phyloP scores from a whole-genome alignment of 2,329 filamentous ascomycete species.

The Coleophoma eucalyptorum region DNA sequence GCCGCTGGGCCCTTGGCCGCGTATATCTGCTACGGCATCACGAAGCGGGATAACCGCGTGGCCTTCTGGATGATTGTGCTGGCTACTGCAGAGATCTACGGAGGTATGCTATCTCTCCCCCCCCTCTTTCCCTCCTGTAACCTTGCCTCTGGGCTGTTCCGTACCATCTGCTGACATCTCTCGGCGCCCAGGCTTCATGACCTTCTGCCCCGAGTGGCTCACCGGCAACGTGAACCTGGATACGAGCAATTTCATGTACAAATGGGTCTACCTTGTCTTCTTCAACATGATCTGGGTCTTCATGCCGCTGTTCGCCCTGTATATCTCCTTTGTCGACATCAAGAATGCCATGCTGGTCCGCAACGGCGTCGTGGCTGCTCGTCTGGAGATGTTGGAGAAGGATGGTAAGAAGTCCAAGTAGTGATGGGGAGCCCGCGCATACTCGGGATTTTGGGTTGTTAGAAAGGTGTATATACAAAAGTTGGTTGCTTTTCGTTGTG shows the following conservation, averaged over 20 bases:
- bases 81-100: conserved; percentile 64
- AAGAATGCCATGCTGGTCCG: conserved; percentile 46
- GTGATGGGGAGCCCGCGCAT: too few relatives aligned
- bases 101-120: conserved; percentile 46
- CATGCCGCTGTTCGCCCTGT: conserved; percentile 57
- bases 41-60: conserved; percentile 47
- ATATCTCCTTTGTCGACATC: conserved; percentile 51
- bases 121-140: background rate
- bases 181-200: conserved; percentile 55
- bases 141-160: background rate
- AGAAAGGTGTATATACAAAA: too few relatives aligned
- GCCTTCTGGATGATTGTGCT: conserved; percentile 62
- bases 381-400: conserved; percentile 29
- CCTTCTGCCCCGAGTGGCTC: conserved; percentile 68
- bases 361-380: conserved; percentile 18
- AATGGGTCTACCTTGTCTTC: conserved; percentile 63
- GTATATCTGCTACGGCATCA: conserved; percentile 57
- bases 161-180: too few relatives aligned
- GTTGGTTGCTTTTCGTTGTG: too few relatives aligned
- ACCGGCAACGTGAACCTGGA: conserved; percentile 59
- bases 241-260: conserved; percentile 58
- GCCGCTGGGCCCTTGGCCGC: conserved; percentile 56
- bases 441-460: too few relatives aligned
- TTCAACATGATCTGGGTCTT: conserved; percentile 68
- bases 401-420: background rate